These are phyloP conservation scores for Thozetella sp. DNA, from an alignment of 495 filamentous ascomycete species.

Conservation along the genomic window DNA sequence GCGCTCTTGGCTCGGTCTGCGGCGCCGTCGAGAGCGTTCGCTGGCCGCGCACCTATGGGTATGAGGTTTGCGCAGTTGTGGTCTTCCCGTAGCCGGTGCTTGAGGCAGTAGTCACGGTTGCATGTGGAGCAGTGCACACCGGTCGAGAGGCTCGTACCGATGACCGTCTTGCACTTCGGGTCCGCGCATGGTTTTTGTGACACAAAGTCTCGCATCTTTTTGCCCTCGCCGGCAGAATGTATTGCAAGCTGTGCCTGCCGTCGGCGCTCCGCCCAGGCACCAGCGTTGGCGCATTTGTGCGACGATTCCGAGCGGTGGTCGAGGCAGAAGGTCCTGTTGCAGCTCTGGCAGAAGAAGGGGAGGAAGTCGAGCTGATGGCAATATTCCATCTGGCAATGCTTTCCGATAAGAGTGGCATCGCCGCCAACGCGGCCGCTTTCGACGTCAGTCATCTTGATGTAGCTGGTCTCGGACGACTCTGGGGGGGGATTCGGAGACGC, in stretches of 20 bases:
- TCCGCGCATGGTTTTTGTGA: conserved; percentile 64
- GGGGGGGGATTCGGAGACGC: conserved; percentile 32
- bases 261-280: conserved; percentile 80
- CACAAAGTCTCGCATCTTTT: conserved; percentile 42
- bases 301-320: conserved; percentile 89
- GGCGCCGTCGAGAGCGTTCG: conserved; percentile 25
- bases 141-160: conserved; percentile 77
- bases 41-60: conserved; percentile 69
- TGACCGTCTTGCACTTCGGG: conserved; percentile 76
- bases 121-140: conserved; percentile 82
- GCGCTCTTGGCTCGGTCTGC: conserved; percentile 61
- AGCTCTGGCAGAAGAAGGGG: conserved; percentile 92
- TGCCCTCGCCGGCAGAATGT: conserved; percentile 45
- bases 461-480: conserved; percentile 41
- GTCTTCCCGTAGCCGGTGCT: conserved; percentile 84
- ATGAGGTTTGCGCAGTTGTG: conserved; percentile 74
- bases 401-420: conserved; percentile 83
- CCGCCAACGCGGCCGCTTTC: conserved; percentile 60
- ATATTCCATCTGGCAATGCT: conserved; percentile 87
- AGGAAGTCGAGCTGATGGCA: conserved; percentile 97
- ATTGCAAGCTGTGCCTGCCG: conserved; percentile 54
- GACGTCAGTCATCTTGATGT: conserved; percentile 54
- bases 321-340: conserved; percentile 82
- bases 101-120: conserved; percentile 86
- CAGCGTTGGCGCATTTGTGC: conserved; percentile 79